phyloP scores from a whole-genome alignment of 768 basidiomycete genomes.

The Leucocoprinus leucothites region DNA sequence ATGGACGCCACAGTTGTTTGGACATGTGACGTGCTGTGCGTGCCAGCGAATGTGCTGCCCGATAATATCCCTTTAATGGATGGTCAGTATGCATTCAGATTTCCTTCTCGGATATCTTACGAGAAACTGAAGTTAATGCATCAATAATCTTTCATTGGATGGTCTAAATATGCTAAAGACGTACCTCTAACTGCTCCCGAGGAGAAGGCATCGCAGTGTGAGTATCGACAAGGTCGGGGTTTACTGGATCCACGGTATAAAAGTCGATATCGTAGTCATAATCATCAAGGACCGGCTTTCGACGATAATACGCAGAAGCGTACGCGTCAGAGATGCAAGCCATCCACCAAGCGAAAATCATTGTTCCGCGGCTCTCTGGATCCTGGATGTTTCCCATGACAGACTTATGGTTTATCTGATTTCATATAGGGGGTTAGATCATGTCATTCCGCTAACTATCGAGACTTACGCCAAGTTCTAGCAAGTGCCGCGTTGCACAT shows the following conservation, averaged over 20 bases:
- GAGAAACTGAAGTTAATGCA: conserved; percentile 49
- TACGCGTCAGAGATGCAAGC: conserved; percentile 84
- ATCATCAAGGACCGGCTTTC: conserved; percentile 83
- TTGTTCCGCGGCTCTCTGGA: conserved; percentile 72
- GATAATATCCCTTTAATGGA: conserved; percentile 70
- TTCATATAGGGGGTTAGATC: background rate
- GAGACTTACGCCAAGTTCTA: conserved; percentile 67
- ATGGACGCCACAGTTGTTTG: conserved; percentile 75
- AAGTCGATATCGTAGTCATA: conserved; percentile 91
- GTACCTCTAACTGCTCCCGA: conserved; percentile 77
- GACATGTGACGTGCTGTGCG: conserved; percentile 82
- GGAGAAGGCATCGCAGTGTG: conserved; percentile 54
- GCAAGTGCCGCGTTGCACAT: conserved; percentile 71
- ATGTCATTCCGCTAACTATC: background rate
- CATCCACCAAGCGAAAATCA: conserved; percentile 96
- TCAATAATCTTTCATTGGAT: conserved; percentile 13
- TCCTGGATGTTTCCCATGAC: conserved; percentile 72
- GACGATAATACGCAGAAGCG: conserved; percentile 78
- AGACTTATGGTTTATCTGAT: conserved; percentile 80
- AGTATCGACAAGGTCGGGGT: conserved; percentile 43
- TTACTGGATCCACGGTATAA: conserved; percentile 68
- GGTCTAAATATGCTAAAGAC: conserved; percentile 15
- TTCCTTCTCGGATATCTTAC: conserved; percentile 37
- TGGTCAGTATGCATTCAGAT: conserved; percentile 14
- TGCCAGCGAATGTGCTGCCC: conserved; percentile 79